Percentiles rank a stretch among this genome's conserved stretches.
Conservation (phyloP, 768 basidiomycete species). For the Lactifluus subvellereus region DNA sequence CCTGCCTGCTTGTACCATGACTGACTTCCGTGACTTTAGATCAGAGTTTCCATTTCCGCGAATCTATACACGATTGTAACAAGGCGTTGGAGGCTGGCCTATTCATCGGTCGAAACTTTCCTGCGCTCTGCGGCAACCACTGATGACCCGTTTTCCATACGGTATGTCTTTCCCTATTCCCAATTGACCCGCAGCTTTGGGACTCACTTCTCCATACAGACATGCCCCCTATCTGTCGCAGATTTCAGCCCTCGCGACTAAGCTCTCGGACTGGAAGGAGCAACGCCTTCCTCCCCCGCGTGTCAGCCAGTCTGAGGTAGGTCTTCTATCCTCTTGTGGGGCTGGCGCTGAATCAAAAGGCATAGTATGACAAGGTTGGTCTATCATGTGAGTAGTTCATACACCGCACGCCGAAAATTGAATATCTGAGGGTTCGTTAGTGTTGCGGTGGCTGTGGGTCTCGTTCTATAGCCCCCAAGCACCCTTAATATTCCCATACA, state of each 20-base stretch:
- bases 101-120: conserved; percentile 18
- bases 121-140: conserved; percentile 8
- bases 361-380: conserved; percentile 81
- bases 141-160: conserved; percentile 23
- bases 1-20: not conserved
- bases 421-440: conserved; percentile 34
- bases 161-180: conserved; percentile 4
- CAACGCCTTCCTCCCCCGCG: conserved; percentile 81
- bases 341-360: conserved; percentile 11
- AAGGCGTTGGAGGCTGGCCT: conserved; percentile 21
- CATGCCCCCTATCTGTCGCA: conserved; percentile 50
- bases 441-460: conserved; percentile 75
- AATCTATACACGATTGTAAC: conserved; percentile 21
- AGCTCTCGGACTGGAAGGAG: conserved; percentile 64
- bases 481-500: conserved; percentile 69
- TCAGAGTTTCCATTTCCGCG: conserved; percentile 15
- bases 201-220: conserved; percentile 32
- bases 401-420: conserved; percentile 3
- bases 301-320: conserved; percentile 72
- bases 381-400: conserved; percentile 55
- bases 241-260: conserved; percentile 48
- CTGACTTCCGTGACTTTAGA: not conserved
- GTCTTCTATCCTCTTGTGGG: conserved; percentile 20
- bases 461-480: conserved; percentile 72
- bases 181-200: not conserved